These are phyloP conservation scores for Panicum miliaceum DNA, from an alignment of 176 grass and related monocot genomes.

Conservation along the genomic window DNA sequence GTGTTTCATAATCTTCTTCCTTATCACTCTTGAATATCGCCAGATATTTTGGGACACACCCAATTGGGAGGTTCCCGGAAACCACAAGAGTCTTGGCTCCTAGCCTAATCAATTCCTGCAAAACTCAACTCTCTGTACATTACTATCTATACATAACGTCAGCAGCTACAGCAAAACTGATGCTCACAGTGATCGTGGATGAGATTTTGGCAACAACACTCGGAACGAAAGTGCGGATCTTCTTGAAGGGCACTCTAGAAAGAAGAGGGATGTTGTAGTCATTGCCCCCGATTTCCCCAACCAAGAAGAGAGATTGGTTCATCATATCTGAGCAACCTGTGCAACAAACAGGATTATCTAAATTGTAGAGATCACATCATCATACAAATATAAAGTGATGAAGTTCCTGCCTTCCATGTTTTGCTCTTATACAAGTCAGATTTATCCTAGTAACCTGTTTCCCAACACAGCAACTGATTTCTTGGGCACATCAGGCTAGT, in stretches of 20 bases:
- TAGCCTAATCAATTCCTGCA: slow-evolving; percentile 69
- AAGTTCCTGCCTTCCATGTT: background rate
- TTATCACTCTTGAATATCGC: slow-evolving; percentile 62
- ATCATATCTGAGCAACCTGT: slow-evolving; percentile 52
- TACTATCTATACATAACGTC: slow-evolving; percentile 5
- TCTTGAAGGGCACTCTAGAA: slow-evolving; percentile 36
- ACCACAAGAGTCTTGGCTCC: slow-evolving; percentile 81
- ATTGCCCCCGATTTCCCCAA: slow-evolving; percentile 95
- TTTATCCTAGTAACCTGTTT: background rate
- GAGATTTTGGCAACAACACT: slow-evolving; percentile 65
- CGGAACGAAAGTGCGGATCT: slow-evolving; percentile 66
- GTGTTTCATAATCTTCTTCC: slow-evolving; percentile 67
- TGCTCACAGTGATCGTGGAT: slow-evolving; percentile 63
- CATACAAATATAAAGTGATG: background rate
- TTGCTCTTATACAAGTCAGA: background rate
- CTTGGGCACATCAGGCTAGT: background rate
- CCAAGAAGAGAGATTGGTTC: slow-evolving; percentile 66
- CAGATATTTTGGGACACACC: slow-evolving; percentile 69
- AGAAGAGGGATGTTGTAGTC: slow-evolving; percentile 82
- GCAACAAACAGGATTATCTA: background rate
- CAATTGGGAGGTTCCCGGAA: slow-evolving; percentile 86
- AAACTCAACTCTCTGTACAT: slow-evolving; percentile 19
- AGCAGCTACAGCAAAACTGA: background rate
- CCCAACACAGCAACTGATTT: background rate
- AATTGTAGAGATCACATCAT: slow-evolving; percentile 17